Evolutionary conservation across 2,329 filamentous ascomycete species (phyloP).

Genomic region (Graphiopsis chlorocephala): DNA sequence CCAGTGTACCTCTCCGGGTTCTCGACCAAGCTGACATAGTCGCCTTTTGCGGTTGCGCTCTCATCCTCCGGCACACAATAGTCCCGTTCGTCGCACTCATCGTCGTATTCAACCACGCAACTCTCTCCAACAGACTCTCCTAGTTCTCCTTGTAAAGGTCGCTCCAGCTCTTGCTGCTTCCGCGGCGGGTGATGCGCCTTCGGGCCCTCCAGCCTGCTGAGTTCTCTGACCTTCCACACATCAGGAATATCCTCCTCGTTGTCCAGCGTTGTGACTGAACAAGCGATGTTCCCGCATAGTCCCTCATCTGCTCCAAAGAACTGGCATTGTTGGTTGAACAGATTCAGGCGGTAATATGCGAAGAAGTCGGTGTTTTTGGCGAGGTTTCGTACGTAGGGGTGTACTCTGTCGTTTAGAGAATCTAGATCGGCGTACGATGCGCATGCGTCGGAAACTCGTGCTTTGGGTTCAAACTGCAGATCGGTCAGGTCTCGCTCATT

Average conservation of each 20-base stretch:
- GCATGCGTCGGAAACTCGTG: conserved; percentile 91
- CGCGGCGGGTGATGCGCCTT: conserved; percentile 84
- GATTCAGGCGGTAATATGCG: conserved; percentile 91
- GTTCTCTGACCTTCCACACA: conserved; percentile 86
- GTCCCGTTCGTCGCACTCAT: conserved; percentile 93
- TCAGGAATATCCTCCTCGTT: conserved; percentile 90
- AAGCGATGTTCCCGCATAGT: conserved; percentile 96
- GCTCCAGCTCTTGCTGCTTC: conserved; percentile 67
- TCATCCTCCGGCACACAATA: conserved; percentile 97
- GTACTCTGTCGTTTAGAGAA: conserved; percentile 71
- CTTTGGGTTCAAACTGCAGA: conserved; percentile 75
- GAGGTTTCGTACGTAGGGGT: conserved; percentile 74
- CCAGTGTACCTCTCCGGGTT: conserved; percentile 97
- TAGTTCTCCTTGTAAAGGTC: conserved; percentile 76
- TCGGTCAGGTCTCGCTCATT: conserved; percentile 33
- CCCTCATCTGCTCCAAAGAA: conserved; percentile 94
- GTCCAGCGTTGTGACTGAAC: conserved; percentile 90
- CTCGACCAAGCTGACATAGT: conserved; percentile 90
- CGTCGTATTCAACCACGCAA: conserved; percentile 95
- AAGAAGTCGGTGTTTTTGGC: conserved; percentile 94
- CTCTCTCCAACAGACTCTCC: conserved; percentile 89
- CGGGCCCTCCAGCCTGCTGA: conserved; percentile 89
- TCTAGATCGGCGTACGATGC: conserved; percentile 91
- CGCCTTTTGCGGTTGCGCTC: conserved; percentile 78
- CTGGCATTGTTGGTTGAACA: conserved; percentile 91